Evolutionary conservation across 495 filamentous ascomycete species (phyloP).

Genomic region (Aspergillus homomorphus): DNA sequence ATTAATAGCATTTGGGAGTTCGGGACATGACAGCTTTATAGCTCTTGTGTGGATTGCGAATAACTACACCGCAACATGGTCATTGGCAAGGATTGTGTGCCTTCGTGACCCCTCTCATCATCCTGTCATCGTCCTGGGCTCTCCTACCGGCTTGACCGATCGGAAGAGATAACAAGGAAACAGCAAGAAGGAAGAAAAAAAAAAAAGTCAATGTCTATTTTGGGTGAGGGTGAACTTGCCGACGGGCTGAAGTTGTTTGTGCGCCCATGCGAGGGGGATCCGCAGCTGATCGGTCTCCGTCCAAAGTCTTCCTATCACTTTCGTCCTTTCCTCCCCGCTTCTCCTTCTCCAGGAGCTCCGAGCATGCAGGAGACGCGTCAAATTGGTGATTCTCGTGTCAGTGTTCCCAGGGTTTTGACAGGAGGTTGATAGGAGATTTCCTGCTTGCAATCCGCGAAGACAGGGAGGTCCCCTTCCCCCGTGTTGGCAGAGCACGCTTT

Average conservation of each 20-base stretch:
- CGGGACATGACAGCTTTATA: background rate
- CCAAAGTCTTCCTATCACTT: background rate
- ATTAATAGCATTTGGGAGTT: background rate
- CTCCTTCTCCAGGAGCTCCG: background rate
- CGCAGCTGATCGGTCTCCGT: constrained; percentile 20
- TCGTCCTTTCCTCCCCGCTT: background rate
- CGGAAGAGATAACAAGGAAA: constrained; percentile 5
- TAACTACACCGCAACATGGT: constrained; percentile 12
- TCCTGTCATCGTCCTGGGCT: constrained; percentile 10
- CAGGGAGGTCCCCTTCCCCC: background rate
- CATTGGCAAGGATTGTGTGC: constrained; percentile 1
- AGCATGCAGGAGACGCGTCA: constrained; percentile 1
- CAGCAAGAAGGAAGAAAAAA: background rate
- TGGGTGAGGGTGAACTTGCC: background rate
- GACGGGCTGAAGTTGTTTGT: constrained; percentile 12
- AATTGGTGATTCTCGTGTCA: background rate
- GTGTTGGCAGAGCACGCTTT: background rate
- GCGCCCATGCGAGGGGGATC: constrained; percentile 22
- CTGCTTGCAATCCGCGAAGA: background rate
- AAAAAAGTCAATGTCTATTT: constrained; percentile 4
- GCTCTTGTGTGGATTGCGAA: too few relatives aligned
- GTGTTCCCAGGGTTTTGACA: background rate
- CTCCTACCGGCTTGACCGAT: constrained; percentile 15
- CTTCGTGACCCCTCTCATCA: constrained; percentile 11
- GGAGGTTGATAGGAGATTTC: background rate